These are phyloP conservation scores for Dalbergia oliveri DNA, from an alignment of 306 rosid genomes.

Conservation along the genomic window DNA sequence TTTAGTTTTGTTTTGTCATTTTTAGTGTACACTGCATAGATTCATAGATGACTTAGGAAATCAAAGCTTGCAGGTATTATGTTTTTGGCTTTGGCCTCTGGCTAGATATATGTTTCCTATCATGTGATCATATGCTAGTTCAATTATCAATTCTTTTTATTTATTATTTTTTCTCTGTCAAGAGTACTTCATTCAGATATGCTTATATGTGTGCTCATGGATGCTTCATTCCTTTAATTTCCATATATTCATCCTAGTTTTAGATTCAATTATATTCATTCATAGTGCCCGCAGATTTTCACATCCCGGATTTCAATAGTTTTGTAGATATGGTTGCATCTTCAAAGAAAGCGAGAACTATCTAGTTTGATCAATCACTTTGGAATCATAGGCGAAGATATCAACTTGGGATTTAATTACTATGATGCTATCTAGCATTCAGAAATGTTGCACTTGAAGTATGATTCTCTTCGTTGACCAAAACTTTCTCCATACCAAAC, in stretches of 20 bases:
- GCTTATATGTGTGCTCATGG: neutral
- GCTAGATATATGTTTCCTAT: neutral
- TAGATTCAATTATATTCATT: too few species aligned
- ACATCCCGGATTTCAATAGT: neutral
- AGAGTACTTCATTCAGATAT: neutral
- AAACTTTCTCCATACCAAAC: neutral
- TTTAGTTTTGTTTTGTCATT: neutral
- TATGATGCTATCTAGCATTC: neutral
- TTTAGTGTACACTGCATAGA: constrained; percentile 23
- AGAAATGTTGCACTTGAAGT: constrained; percentile 19
- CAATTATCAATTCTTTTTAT: too few species aligned
- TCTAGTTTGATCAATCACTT: neutral
- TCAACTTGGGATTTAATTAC: neutral
- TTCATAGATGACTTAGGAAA: neutral
- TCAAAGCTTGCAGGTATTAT: neutral
- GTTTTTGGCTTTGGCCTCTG: constrained; percentile 14
- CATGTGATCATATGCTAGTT: constrained; percentile 33
- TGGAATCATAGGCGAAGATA: neutral
- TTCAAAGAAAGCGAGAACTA: neutral
- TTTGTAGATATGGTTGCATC: neutral
- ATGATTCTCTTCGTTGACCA: neutral
- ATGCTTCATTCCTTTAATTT: neutral
- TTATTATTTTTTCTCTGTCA: neutral
- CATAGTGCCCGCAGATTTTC: neutral
- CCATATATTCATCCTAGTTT: neutral